Evolutionary conservation across 371 early-diverging fungal genomes (phyloP).

Genomic region (Basidiobolus meristosporus): DNA sequence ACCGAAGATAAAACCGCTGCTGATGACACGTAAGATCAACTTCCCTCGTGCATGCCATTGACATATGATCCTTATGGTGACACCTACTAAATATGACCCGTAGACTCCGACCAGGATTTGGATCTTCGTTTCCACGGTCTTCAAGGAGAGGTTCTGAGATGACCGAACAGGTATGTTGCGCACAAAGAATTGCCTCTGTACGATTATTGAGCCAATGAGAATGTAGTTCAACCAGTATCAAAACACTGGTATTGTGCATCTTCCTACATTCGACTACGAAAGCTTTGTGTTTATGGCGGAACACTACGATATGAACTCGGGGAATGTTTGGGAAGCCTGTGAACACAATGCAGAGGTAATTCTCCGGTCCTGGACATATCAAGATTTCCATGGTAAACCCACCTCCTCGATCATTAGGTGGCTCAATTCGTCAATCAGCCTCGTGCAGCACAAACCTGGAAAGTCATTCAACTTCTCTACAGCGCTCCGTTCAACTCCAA

Average conservation of each 20-base stretch:
- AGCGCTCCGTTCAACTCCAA: not conserved
- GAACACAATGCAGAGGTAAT: conserved; percentile 48
- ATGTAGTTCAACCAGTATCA: conserved; percentile 11
- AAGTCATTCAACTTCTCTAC: conserved; percentile 41
- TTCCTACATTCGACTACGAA: conserved; percentile 41
- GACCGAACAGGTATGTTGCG: too few relatives aligned
- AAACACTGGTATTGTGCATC: conserved; percentile 35
- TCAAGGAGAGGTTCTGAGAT: too few relatives aligned
- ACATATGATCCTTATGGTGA: too few relatives aligned
- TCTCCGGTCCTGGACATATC: too few relatives aligned
- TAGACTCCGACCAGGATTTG: too few relatives aligned
- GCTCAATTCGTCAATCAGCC: conserved; percentile 17
- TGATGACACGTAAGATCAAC: conserved; percentile 11
- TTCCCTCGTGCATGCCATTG: not conserved
- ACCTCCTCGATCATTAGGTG: too few relatives aligned
- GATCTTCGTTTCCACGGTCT: too few relatives aligned
- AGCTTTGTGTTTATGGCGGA: conserved; percentile 35
- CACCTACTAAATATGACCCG: too few relatives aligned
- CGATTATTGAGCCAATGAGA: not conserved
- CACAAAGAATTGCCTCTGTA: too few relatives aligned
- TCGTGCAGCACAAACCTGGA: conserved; percentile 66
- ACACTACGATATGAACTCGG: not conserved
- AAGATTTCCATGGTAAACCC: too few relatives aligned
- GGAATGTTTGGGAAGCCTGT: conserved; percentile 27
- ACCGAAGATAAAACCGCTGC: conserved; percentile 16